Conservation (phyloP, 805 yeast genomes). For the Candida sonorensis region DNA sequence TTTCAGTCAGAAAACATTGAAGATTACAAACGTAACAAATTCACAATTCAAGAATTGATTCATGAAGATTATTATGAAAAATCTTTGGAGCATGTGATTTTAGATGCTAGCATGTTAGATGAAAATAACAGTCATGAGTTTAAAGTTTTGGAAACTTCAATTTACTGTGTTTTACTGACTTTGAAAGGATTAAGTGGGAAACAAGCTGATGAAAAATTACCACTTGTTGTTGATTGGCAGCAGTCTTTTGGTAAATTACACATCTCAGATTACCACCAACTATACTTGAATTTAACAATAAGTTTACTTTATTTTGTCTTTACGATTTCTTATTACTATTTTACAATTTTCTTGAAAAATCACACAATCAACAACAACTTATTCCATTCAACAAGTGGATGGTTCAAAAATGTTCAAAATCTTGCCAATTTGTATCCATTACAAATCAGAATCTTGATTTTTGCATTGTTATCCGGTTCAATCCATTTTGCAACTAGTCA, state of each 20-base stretch:
- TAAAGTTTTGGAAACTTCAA: slow-evolving; percentile 13
- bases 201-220: slow-evolving; percentile 2
- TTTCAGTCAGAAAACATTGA: no score
- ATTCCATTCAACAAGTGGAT: no score
- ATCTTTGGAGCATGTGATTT: slow-evolving; percentile 14
- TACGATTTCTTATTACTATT: slow-evolving; percentile 9
- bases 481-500: slow-evolving; percentile 11
- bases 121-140: slow-evolving; percentile 7
- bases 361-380: no score
- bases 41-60: slow-evolving; percentile 14
- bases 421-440: no score
- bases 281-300: slow-evolving; percentile 19
- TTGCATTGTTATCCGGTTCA: slow-evolving; percentile 12
- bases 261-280: slow-evolving; percentile 22
- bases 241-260: slow-evolving; percentile 26
- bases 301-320: slow-evolving; percentile 14
- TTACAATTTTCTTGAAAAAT: no score
- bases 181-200: slow-evolving; percentile 10
- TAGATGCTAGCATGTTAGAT: slow-evolving; percentile 4
- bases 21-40: slow-evolving; percentile 2
- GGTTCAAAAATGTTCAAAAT: no score
- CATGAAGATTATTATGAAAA: slow-evolving; percentile 7
- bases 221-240: slow-evolving; percentile 24
- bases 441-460: slow-evolving; percentile 22
- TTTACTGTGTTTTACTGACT: slow-evolving; percentile 23